These are phyloP conservation scores for Meredithiella fracta DNA, from an alignment of 2,329 filamentous ascomycete species.

Conservation along the genomic window DNA sequence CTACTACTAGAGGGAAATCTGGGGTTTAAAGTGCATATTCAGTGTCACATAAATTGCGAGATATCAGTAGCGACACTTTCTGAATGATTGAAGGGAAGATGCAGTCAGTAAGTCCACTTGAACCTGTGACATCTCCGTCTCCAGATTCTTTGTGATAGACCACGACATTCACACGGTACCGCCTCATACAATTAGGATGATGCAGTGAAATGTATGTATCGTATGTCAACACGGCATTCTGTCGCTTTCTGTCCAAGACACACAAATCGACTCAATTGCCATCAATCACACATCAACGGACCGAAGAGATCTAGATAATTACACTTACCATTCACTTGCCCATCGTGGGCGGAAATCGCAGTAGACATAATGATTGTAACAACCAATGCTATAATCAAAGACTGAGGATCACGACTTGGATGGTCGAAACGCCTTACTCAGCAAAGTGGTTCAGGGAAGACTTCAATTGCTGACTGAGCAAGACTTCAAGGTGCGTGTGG, in stretches of 20 bases:
- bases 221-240: background rate
- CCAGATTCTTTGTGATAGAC: background rate
- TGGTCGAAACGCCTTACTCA: slow-evolving; percentile 7
- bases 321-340: background rate
- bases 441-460: background rate
- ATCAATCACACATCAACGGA: background rate
- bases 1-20: no score
- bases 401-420: background rate
- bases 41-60: no score
- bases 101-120: no score
- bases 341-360: background rate
- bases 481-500: background rate
- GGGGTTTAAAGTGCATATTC: no score
- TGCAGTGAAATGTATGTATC: background rate
- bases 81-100: no score
- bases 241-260: background rate
- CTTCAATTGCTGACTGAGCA: slow-evolving; percentile 1
- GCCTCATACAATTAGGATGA: background rate
- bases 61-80: no score
- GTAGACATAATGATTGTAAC: background rate
- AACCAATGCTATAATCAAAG: background rate
- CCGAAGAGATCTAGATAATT: background rate
- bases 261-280: background rate
- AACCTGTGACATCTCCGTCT: no score
- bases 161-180: background rate